Conservation (phyloP, 306 rosid genomes). For the Sophora flavescens region DNA sequence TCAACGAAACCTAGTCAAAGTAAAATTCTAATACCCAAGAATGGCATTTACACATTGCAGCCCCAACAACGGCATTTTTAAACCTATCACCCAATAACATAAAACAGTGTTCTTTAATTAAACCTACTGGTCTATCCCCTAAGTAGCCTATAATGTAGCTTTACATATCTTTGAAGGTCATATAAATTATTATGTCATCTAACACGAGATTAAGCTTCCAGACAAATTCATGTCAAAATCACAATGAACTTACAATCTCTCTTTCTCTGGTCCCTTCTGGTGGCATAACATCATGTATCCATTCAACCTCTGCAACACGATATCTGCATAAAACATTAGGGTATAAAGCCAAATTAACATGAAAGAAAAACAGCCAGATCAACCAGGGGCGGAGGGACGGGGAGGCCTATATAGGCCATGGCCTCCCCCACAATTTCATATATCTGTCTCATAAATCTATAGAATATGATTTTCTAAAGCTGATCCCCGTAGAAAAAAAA, state of each 20-base stretch:
- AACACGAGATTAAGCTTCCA: constrained; percentile 6
- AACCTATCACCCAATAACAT: background rate
- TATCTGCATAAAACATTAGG: constrained; percentile 65
- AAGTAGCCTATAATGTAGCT: constrained; percentile 25
- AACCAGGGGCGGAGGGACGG: too few species aligned
- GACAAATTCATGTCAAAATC: constrained; percentile 39
- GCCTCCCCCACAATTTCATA: too few species aligned
- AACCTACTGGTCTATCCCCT: constrained; percentile 25
- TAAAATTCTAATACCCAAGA: constrained; percentile 3
- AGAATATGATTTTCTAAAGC: too few species aligned
- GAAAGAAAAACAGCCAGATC: constrained; percentile 36
- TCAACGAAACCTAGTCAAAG: background rate
- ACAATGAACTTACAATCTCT: constrained; percentile 63
- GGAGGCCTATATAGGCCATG: too few species aligned
- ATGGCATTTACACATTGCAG: constrained; percentile 31
- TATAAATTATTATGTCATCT: constrained; percentile 4
- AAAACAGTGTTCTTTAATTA: background rate
- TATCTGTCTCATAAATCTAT: too few species aligned
- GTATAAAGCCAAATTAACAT: constrained; percentile 30
- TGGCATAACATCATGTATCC: constrained; percentile 76
- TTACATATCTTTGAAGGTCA: constrained; percentile 1
- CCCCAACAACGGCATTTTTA: constrained; percentile 13
- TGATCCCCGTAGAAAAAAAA: too few species aligned
- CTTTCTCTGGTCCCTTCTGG: constrained; percentile 79
- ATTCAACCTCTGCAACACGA: constrained; percentile 95